Evolutionary conservation across 257 asterid species (phyloP), one percentile per base, ranked within the genome.

Genomic region (Cinchona pubescens): DNA sequence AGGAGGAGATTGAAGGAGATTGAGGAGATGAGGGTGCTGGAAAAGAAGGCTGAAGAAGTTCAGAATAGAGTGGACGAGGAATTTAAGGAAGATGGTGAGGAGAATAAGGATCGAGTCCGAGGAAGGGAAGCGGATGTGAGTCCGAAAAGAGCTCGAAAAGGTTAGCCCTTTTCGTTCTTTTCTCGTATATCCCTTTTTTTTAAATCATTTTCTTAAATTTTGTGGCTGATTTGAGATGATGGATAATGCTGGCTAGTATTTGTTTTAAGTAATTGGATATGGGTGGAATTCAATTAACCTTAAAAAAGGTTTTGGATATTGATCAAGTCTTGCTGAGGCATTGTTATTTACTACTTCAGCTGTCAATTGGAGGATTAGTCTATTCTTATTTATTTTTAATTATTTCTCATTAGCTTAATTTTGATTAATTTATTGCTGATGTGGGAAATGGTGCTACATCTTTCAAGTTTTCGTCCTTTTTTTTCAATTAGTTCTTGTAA

Each of bases 21-120:
- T 63, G 96, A 94, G 75, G 98, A 90, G 71, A 92, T 86, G 94
- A 86, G 78, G 82, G 98, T 92, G 86, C 66, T 92, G 83, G 98
- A 90, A 82, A 90, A 85, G 80, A 92, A 86, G 82, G 98, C 97
- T 4, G 98, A 92, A 76, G 98, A 94, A 74, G 79, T 92, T 86
- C 96, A 89, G 87, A 83, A 82, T 69, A 78, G 65, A 73, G 88
- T 86, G 62, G 97, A 88, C 68, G 84, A 85, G 68, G 97, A 90
- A 75, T 82, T 74, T 69, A 81, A 42, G 43, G 87, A 79, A 12
- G 85, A 67, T 58, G 82, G 81, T 10, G 80, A 72, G 23, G 85
- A 77, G 74, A 81, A 79, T 4, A 45, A 74, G 43, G 92, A 90
- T 69, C n/a, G n/a, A n/a, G n/a, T n/a, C 61, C 29, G 98, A 94